These are phyloP conservation scores for Sporothrix phasma DNA, from an alignment of 2,329 filamentous ascomycete species.

Conservation along the genomic window DNA sequence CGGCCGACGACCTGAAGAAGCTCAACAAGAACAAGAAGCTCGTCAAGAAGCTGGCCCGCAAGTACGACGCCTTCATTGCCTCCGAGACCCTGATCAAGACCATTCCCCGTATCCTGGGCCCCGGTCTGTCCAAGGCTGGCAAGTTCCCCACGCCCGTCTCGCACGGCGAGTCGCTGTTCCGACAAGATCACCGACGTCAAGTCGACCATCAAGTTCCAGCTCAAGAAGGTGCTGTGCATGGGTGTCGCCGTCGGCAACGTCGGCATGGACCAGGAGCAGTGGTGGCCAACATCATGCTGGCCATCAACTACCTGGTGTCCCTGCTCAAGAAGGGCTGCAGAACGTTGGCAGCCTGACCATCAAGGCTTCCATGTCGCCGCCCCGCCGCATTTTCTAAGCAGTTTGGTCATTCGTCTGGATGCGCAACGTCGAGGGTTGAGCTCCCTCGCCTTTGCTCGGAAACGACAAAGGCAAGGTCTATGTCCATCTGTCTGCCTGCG, in stretches of 20 bases:
- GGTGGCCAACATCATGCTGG: constrained; percentile 97
- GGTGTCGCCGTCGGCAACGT: constrained; percentile 99
- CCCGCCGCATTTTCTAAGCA: constrained; percentile 87
- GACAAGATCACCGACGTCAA: constrained; percentile 99
- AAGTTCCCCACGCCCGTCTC: constrained; percentile 99
- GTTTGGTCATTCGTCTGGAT: neutral
- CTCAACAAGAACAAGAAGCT: constrained; percentile 99
- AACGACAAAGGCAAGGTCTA: neutral
- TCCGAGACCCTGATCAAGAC: constrained; percentile 98
- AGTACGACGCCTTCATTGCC: constrained; percentile 99
- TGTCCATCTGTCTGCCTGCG: neutral
- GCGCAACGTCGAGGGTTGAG: neutral
- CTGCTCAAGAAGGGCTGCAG: constrained; percentile 99
- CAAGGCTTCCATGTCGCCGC: constrained; percentile 99
- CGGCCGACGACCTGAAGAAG: constrained; percentile 98
- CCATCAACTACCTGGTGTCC: constrained; percentile 99
- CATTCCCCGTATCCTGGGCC: constrained; percentile 98
- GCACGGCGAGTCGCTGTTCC: constrained; percentile 84
- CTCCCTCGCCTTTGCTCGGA: neutral
- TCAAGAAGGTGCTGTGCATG: constrained; percentile 99
- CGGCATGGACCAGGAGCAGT: constrained; percentile 94
- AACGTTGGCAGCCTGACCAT: constrained; percentile 99
- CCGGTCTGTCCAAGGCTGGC: constrained; percentile 96
- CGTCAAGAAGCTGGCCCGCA: constrained; percentile 99
- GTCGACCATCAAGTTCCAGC: constrained; percentile 99